Base-by-base conservation (phyloP, 768 basidiomycete genomes). In the Lactifluus volemus region DNA sequence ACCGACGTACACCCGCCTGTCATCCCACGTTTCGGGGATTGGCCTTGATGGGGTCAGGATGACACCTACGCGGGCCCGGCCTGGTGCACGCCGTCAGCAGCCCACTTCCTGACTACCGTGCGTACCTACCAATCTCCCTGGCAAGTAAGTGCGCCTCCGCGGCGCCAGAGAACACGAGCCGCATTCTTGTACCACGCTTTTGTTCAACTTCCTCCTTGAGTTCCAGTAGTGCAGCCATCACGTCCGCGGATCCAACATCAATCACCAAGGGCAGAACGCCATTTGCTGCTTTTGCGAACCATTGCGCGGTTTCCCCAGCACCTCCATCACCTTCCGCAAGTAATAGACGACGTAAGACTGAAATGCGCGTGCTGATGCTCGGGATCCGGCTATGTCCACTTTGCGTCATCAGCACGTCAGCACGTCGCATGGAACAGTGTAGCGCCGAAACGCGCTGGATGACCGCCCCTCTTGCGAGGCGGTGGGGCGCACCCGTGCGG, bases 301-400 rank as follows among this genome's bases (percentile, higher is more conserved):
- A 76, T 15, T 51, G 34, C 10, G 63, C 69, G 17, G 68, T 68
- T 64, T 73, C 68, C 11, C 70, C 71, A 6, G 72, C 63, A 47
- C 49, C 47, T 42, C 74, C 71, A 49, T 71, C 66, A 58, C 67
- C 65, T 34, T 72, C 67, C 12, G 67, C 75, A 9, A 85, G 73
- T 8, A 96, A 75, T 42, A 92, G 74, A 8, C 79, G 75, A 1
- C 92, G 80, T 49, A 97, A 74, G 4, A 83, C 76, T 14, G 85
- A 86, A 62, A 96, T 85, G 65, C 92, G 84, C n/a, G 85, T 88
- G 72, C 92, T 92, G 36, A 92, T 78, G 61, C 89, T 88, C 0
- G 70, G 66, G 9, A 53, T 48, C 7, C 78, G 32, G 14, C 25
- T 9, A 45, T 39, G 29, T 36, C 55, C 42, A 3, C 5, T n/a